Evolutionary conservation across 345 rosid genomes (phyloP).

Genomic region (Eucalyptus marginata): DNA sequence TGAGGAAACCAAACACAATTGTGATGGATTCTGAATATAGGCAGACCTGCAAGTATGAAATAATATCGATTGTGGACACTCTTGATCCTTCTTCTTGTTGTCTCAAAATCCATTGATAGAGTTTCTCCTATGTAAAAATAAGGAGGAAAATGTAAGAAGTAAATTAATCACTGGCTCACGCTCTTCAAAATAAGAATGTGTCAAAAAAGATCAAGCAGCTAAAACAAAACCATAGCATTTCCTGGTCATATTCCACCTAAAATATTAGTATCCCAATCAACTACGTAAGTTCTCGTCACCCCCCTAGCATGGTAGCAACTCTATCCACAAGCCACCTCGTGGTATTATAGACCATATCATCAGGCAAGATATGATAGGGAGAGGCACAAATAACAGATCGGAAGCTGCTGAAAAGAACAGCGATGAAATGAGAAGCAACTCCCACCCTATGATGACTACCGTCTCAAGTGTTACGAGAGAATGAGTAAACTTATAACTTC

Average conservation of each 20-base stretch:
- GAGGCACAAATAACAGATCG: not conserved
- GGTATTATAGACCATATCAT: not conserved
- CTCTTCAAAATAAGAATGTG: not conserved
- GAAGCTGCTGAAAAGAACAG: not conserved
- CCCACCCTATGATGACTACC: not conserved
- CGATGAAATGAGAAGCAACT: not conserved
- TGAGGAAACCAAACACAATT: not conserved
- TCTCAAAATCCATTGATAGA: slow-evolving; percentile 71
- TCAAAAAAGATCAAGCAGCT: not conserved
- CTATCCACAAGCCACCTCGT: not conserved
- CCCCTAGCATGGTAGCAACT: not conserved
- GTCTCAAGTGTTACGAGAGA: not conserved
- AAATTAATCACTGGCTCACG: not conserved
- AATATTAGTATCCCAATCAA: not conserved
- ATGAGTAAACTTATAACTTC: not conserved
- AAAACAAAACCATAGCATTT: not conserved
- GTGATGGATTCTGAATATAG: not conserved
- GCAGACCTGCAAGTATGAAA: slow-evolving; percentile 60
- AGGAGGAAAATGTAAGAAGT: not conserved
- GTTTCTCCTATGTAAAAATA: slow-evolving; percentile 43
- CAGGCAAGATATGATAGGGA: not conserved
- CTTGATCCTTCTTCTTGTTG: slow-evolving; percentile 65
- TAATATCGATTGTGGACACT: slow-evolving; percentile 44
- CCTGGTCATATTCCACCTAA: not conserved
- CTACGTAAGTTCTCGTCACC: not conserved